Percentiles rank a stretch among this genome's conserved stretches.
Evolutionary conservation across 129 eudicot genomes (phyloP).

Genomic region (Calendula officinalis): DNA sequence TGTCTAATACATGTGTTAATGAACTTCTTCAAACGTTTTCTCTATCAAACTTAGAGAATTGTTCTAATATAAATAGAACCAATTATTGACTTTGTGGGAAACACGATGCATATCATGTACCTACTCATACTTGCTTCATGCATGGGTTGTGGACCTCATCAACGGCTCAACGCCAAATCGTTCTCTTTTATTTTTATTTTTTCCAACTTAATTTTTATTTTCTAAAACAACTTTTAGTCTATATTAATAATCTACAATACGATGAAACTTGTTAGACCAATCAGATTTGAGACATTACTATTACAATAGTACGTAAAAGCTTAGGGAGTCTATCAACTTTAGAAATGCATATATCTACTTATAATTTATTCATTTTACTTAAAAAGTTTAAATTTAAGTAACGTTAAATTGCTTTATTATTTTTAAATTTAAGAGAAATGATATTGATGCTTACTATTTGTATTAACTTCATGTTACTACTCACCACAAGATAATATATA

Average conservation of each 20-base stretch:
- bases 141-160: slow-evolving; percentile 16
- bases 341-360: neutral
- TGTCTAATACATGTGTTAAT: too few species aligned
- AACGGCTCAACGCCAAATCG: neutral
- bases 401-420: too few species aligned
- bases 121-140: slow-evolving; percentile 7
- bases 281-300: neutral
- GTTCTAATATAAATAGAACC: neutral
- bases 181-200: neutral
- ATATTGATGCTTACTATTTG: too few species aligned
- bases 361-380: too few species aligned
- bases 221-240: neutral
- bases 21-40: too few species aligned
- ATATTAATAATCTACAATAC: neutral
- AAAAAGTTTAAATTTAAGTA: too few species aligned
- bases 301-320: neutral
- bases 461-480: too few species aligned
- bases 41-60: too few species aligned
- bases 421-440: too few species aligned
- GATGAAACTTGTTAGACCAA: neutral
- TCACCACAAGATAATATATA: too few species aligned
- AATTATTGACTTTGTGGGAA: slow-evolving; percentile 23
- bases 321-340: neutral
- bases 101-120: slow-evolving; percentile 6
- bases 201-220: neutral